Conservation (phyloP, 768 basidiomycete species). For the Lactifluus subvellereus region DNA sequence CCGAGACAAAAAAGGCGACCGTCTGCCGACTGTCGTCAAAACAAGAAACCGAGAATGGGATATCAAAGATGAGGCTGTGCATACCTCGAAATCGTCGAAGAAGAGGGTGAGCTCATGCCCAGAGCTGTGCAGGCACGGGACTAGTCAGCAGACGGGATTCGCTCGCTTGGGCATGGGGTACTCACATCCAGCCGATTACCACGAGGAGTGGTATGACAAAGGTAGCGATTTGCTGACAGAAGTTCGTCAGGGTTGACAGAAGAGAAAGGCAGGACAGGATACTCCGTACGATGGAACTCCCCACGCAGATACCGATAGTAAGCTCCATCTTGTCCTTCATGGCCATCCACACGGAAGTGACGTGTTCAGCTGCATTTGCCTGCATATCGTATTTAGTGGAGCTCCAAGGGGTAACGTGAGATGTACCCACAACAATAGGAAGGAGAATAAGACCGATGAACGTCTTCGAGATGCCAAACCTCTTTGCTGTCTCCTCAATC, state of each 20-base stretch:
- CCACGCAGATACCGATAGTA: constrained; percentile 75
- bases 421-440: constrained; percentile 67
- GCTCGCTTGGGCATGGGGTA: constrained; percentile 23
- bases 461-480: constrained; percentile 73
- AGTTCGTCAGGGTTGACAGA: not conserved
- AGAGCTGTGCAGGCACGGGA: constrained; percentile 36
- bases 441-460: constrained; percentile 86
- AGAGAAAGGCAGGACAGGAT: not conserved
- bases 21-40: constrained; percentile 42
- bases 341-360: constrained; percentile 85
- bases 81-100: constrained; percentile 81
- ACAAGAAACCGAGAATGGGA: not conserved
- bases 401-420: not conserved
- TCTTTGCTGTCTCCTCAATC: constrained; percentile 83
- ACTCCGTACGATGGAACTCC: constrained; percentile 66
- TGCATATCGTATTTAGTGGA: constrained; percentile 27
- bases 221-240: constrained; percentile 68
- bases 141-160: constrained; percentile 8
- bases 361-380: constrained; percentile 85
- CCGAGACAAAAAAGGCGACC: constrained; percentile 78
- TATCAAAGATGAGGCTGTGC: constrained; percentile 11
- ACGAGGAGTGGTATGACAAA: constrained; percentile 87
- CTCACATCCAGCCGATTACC: constrained; percentile 82
- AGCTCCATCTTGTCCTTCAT: constrained; percentile 67
- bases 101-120: constrained; percentile 71